Conservation (phyloP, 371 early-diverging fungal species). For the Thermomucor indicae-seudaticae region DNA sequence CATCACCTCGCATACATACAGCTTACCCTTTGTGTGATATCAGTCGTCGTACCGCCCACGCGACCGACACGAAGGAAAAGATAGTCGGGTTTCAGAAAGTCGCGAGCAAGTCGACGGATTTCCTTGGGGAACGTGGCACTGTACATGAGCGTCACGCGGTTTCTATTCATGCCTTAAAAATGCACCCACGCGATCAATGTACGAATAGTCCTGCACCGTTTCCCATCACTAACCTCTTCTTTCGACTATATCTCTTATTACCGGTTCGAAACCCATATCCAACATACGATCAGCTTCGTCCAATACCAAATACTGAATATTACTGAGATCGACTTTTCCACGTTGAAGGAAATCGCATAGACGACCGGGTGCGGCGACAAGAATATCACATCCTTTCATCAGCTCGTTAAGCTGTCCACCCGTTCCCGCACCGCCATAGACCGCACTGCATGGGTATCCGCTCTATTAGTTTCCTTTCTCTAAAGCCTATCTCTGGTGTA, state of each 20-base stretch:
- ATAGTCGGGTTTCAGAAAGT: conserved; percentile 69
- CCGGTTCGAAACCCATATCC: conserved; percentile 97
- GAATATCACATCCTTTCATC: conserved; percentile 82
- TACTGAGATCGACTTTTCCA: conserved; percentile 66
- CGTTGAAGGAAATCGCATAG: conserved; percentile 86
- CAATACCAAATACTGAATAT: conserved; percentile 82
- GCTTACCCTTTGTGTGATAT: conserved; percentile 30
- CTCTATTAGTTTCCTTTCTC: background rate
- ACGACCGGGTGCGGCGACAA: conserved; percentile 98
- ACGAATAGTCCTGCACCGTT: background rate
- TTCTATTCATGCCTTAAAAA: conserved; percentile 43
- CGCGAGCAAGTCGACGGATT: conserved; percentile 84
- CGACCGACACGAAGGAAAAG: conserved; percentile 24
- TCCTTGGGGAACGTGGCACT: conserved; percentile 95
- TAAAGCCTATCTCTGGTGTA: background rate
- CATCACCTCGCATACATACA: conserved; percentile 3
- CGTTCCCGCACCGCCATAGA: conserved; percentile 57
- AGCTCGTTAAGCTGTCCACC: conserved; percentile 49
- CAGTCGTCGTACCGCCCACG: conserved; percentile 43
- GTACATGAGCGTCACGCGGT: conserved; percentile 95
- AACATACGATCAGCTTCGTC: conserved; percentile 97
- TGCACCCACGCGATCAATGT: background rate
- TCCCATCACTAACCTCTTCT: conserved; percentile 44
- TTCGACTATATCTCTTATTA: conserved; percentile 85
- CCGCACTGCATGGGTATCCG: conserved; percentile 38